These are phyloP conservation scores for Sisymbrium irio DNA, from an alignment of 345 rosid species.

Conservation along the genomic window DNA sequence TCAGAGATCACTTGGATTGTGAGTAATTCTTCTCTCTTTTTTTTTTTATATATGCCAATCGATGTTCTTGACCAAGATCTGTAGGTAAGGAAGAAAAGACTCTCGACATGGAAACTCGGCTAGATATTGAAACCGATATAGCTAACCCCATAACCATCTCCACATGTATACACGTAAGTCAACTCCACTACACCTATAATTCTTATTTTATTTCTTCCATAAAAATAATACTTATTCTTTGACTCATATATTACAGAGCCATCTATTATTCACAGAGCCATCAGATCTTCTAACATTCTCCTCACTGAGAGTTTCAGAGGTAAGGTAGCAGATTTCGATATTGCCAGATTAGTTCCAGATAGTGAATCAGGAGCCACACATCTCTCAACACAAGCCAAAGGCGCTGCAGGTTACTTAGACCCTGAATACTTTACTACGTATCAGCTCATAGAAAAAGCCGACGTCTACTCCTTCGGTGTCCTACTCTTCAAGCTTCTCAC, in stretches of 20 bases:
- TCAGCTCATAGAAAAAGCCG: conserved; percentile 89
- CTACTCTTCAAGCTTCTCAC: conserved; percentile 74
- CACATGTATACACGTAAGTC: conserved; percentile 87
- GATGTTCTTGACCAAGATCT: conserved; percentile 14
- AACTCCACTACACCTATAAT: neutral
- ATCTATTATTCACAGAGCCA: conserved; percentile 92
- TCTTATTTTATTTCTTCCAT: neutral
- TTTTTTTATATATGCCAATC: neutral
- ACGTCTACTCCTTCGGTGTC: conserved; percentile 92
- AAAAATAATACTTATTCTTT: neutral
- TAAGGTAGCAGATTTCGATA: conserved; percentile 90
- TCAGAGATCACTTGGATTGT: conserved; percentile 92
- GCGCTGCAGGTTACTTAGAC: conserved; percentile 93
- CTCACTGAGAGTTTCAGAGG: conserved; percentile 82
- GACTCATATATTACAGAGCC: conserved; percentile 47
- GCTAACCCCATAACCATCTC: conserved; percentile 94
- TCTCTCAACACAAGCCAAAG: conserved; percentile 96
- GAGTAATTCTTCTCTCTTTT: conserved; percentile 17
- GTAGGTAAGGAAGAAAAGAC: conserved; percentile 57
- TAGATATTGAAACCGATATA: conserved; percentile 78
- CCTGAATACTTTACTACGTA: conserved; percentile 90
- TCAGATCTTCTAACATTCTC: conserved; percentile 94
- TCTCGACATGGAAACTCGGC: conserved; percentile 63
- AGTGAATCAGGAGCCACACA: conserved; percentile 78
- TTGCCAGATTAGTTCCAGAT: conserved; percentile 83